Conservation (phyloP, 2,329 filamentous ascomycete genomes). For the Neonectria sp. region DNA sequence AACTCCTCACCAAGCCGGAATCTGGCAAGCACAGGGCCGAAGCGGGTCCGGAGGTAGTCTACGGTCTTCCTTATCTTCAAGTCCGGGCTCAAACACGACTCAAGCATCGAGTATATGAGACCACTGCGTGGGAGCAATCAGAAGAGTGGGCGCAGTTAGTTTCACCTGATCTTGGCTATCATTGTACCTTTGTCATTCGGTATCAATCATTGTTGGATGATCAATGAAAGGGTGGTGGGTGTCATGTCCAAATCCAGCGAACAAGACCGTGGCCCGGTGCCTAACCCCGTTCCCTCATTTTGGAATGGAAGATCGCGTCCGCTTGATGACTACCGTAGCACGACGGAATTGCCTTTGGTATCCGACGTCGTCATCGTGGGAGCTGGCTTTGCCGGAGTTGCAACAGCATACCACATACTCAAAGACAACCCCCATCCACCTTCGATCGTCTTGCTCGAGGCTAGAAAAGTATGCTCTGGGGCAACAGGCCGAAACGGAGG, state of each 20-base stretch:
- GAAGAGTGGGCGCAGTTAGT: not conserved
- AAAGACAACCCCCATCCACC: conserved; percentile 36
- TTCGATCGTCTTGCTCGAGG: conserved; percentile 52
- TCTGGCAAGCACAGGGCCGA: not conserved
- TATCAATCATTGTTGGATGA: not conserved
- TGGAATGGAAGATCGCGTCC: conserved; percentile 25
- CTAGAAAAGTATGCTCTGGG: conserved; percentile 52
- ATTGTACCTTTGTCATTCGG: not conserved
- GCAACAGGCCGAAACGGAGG: conserved; percentile 55
- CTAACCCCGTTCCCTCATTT: conserved; percentile 30
- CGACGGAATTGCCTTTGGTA: conserved; percentile 51
- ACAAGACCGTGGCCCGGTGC: conserved; percentile 16
- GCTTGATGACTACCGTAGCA: conserved; percentile 31
- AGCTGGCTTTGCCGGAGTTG: conserved; percentile 50
- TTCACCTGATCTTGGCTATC: not conserved
- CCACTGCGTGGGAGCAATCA: not conserved
- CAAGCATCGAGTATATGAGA: not conserved
- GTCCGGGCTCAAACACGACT: not conserved
- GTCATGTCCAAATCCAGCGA: conserved; percentile 14
- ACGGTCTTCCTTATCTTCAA: not conserved
- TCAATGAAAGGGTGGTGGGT: not conserved
- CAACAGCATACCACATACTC: conserved; percentile 59
- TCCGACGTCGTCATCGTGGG: conserved; percentile 61
- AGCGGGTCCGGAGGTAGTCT: not conserved
- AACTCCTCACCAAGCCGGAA: not conserved